phyloP scores from a whole-genome alignment of 73 alveolate species.

The Paramecium octaurelia region DNA sequence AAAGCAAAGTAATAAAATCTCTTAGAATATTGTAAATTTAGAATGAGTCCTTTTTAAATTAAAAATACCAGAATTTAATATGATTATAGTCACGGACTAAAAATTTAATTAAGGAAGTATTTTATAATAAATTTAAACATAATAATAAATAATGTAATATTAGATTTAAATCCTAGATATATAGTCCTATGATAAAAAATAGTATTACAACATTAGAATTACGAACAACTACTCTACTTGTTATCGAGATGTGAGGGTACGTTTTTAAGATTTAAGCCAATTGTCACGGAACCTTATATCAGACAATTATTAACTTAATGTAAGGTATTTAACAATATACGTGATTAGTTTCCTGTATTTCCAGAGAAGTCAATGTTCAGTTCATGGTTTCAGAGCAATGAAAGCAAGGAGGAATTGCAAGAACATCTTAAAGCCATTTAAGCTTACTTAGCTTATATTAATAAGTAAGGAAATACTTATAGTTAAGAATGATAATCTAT shows the following conservation, averaged over 20 bases:
- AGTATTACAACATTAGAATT: background rate
- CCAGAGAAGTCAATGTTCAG: constrained; percentile 22
- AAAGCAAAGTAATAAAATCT: no score
- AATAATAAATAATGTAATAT: background rate
- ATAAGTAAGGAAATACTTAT: background rate
- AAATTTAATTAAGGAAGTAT: background rate
- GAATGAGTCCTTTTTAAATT: background rate
- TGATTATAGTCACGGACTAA: background rate
- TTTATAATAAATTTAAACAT: background rate
- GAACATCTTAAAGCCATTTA: background rate
- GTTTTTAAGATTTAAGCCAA: background rate
- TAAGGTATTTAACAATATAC: background rate
- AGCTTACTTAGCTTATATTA: background rate
- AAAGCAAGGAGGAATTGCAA: background rate
- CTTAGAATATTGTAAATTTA: no score
- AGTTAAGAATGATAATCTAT: background rate
- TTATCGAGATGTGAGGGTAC: constrained; percentile 9
- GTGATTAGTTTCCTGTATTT: background rate
- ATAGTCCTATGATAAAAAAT: background rate
- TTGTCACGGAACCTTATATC: background rate
- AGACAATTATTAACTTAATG: background rate
- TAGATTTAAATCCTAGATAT: background rate
- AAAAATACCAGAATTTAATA: background rate
- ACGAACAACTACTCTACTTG: background rate
- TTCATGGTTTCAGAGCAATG: background rate